Percentiles rank a stretch among this genome's conserved stretches.
Conservation (phyloP, 140 eudicot genomes). For the Flaveria floridana region DNA sequence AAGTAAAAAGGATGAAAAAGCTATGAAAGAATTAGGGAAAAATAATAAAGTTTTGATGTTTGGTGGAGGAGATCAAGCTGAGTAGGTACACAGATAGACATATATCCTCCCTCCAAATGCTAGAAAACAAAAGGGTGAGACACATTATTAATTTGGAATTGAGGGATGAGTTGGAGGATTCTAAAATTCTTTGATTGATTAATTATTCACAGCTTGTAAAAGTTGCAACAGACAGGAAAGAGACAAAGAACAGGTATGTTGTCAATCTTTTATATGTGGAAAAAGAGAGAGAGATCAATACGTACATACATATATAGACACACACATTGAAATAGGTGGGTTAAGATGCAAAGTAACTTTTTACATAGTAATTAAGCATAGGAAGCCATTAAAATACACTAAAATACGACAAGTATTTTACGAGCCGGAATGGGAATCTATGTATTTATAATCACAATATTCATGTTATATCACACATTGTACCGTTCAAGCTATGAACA, state of each 20-base stretch:
- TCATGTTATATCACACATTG: too few species aligned
- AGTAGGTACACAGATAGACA: constrained; percentile 32
- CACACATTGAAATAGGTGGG: constrained; percentile 11
- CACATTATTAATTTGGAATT: constrained; percentile 24
- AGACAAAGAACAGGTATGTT: too few species aligned
- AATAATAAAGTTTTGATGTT: constrained; percentile 12
- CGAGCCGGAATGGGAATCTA: too few species aligned
- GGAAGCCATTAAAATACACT: too few species aligned
- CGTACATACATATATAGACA: constrained; percentile 12
- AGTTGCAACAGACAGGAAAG: too few species aligned
- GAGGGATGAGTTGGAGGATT: constrained; percentile 16
- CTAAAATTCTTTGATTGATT: constrained; percentile 18
- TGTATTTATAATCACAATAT: too few species aligned
- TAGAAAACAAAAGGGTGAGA: constrained; percentile 60
- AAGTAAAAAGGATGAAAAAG: constrained; percentile 28
- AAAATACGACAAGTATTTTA: too few species aligned
- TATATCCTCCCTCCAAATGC: constrained; percentile 61
- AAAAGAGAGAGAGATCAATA: neutral
- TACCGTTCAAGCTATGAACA: too few species aligned
- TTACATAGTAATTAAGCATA: too few species aligned
- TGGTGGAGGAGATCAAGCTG: constrained; percentile 34
- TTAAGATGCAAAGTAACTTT: too few species aligned
- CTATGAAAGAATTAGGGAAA: neutral
- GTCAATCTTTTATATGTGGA: too few species aligned
- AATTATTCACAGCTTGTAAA: too few species aligned